phyloP scores from a whole-genome alignment of 768 basidiomycete species.

The Leccinum fibrillosum region DNA sequence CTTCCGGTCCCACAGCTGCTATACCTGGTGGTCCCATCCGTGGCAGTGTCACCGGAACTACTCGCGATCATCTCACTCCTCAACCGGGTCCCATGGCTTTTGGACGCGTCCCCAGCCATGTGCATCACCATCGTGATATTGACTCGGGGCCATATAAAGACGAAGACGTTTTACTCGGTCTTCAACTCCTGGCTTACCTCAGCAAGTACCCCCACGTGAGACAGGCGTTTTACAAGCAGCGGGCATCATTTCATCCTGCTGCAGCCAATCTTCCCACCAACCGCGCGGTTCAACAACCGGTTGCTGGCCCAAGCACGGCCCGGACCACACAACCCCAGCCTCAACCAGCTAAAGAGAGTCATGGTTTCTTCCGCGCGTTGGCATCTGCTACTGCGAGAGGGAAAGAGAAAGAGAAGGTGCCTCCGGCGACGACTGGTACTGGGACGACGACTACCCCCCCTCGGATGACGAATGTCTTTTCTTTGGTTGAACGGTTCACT shows the following conservation, averaged over 20 bases:
- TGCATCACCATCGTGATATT: constrained; percentile 37
- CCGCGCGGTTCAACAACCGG: constrained; percentile 23
- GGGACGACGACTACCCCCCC: constrained; percentile 9
- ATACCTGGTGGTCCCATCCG: constrained; percentile 16
- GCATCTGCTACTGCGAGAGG: constrained; percentile 41
- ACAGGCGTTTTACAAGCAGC: constrained; percentile 89
- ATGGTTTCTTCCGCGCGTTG: constrained; percentile 47
- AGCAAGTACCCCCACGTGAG: constrained; percentile 98
- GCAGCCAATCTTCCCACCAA: constrained; percentile 42
- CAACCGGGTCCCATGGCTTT: constrained; percentile 15
- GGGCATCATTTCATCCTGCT: constrained; percentile 79
- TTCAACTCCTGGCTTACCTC: constrained; percentile 94
- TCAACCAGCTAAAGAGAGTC: constrained; percentile 31
- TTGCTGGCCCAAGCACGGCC: constrained; percentile 26
- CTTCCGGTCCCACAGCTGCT: constrained; percentile 13
- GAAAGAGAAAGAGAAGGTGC: constrained; percentile 45
- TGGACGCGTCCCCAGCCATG: constrained; percentile 29
- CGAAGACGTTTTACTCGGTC: constrained; percentile 86
- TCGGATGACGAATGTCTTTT: constrained; percentile 88
- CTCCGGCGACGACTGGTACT: constrained; percentile 14
- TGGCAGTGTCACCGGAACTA: constrained; percentile 7
- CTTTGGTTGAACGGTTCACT: constrained; percentile 93
- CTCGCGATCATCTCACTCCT: constrained; percentile 18
- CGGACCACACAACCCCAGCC: constrained; percentile 15
- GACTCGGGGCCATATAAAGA: constrained; percentile 79